A percentile compares a stretch with the other conserved stretches of the same genome.
Evolutionary conservation across 768 basidiomycete species (phyloP).

Genomic region (Mycena latifolia): DNA sequence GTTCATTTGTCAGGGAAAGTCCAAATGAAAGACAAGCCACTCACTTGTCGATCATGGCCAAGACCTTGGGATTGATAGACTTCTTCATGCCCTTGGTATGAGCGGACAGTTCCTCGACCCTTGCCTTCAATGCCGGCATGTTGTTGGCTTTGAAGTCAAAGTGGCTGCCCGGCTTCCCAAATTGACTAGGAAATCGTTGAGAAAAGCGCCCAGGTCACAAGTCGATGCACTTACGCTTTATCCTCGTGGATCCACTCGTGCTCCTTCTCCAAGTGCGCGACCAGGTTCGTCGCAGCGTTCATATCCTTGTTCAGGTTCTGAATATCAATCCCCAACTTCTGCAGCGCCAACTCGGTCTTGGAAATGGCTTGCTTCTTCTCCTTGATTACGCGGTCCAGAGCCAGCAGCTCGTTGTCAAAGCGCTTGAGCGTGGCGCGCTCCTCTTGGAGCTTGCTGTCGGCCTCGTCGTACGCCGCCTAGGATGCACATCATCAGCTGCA

Average conservation of each 20-base stretch:
- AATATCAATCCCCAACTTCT: conserved; percentile 79
- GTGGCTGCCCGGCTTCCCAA: conserved; percentile 83
- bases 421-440: conserved; percentile 90
- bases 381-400: conserved; percentile 86
- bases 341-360: conserved; percentile 74
- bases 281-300: conserved; percentile 60
- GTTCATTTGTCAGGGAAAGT: background rate
- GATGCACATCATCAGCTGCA: background rate
- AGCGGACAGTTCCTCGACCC: conserved; percentile 80
- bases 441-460: conserved; percentile 79
- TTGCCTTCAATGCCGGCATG: conserved; percentile 67
- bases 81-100: conserved; percentile 92
- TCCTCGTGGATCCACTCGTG: conserved; percentile 93
- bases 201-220: conserved; percentile 1
- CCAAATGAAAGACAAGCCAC: conserved; percentile 41
- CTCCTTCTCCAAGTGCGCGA: conserved; percentile 81
- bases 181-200: conserved; percentile 64
- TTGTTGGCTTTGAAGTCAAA: conserved; percentile 86
- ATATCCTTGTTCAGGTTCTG: conserved; percentile 74
- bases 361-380: conserved; percentile 79
- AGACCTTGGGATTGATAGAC: conserved; percentile 95
- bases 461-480: conserved; percentile 70
- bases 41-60: conserved; percentile 96
- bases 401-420: conserved; percentile 90
- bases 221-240: conserved; percentile 65